A percentile compares a stretch with the other conserved stretches of the same genome.
These are phyloP conservation scores for Ganoderma multipileum DNA, from an alignment of 1,284 basidiomycete species.

Conservation along the genomic window DNA sequence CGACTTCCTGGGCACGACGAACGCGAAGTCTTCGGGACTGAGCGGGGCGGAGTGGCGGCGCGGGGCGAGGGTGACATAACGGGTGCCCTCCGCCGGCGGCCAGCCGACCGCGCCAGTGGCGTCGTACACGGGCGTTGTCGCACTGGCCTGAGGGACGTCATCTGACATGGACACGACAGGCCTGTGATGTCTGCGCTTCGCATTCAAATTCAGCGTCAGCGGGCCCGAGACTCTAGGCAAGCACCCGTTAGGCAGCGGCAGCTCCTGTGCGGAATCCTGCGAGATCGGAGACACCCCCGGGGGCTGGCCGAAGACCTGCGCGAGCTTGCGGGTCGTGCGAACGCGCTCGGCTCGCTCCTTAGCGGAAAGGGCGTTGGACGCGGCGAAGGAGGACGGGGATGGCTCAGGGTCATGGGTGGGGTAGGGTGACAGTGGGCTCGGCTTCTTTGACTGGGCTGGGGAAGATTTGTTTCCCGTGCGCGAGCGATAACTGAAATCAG, in stretches of 20 bases:
- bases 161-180: constrained; percentile 52
- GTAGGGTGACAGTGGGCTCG: constrained; percentile 11
- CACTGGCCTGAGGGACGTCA: constrained; percentile 19
- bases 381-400: constrained; percentile 50
- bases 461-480: constrained; percentile 26
- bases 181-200: constrained; percentile 42
- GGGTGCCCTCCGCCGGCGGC: constrained; percentile 45
- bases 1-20: constrained; percentile 28
- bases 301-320: constrained; percentile 76
- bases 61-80: constrained; percentile 39
- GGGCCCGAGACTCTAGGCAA: constrained; percentile 22
- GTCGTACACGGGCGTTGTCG: constrained; percentile 24
- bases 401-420: constrained; percentile 22
- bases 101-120: constrained; percentile 29
- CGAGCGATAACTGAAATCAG: constrained; percentile 38
- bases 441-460: constrained; percentile 15
- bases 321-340: constrained; percentile 77
- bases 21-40: constrained; percentile 44
- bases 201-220: constrained; percentile 26
- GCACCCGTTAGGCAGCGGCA: constrained; percentile 25
- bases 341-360: constrained; percentile 76
- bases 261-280: constrained; percentile 23
- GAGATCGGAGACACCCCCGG: constrained; percentile 46
- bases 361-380: constrained; percentile 70
- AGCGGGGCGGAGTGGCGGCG: constrained; percentile 62